Evolutionary conservation across 371 early-diverging fungal genomes (phyloP).

Genomic region (Rhizopus sp.): DNA sequence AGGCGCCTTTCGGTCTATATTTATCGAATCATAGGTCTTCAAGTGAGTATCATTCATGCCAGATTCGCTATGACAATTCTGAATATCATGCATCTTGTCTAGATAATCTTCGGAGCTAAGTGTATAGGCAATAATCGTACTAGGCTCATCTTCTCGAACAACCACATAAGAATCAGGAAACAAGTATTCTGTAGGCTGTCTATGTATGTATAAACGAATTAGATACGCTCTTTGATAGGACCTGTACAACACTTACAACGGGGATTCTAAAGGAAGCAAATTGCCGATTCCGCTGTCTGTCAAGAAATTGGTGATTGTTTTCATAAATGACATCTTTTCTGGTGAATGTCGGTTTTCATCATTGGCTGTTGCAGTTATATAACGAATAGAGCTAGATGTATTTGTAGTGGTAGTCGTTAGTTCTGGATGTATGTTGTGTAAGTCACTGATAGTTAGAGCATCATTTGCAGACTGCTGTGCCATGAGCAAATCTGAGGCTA

Average conservation of each 20-base stretch:
- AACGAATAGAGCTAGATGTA: conserved; percentile 6
- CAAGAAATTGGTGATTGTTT: conserved; percentile 78
- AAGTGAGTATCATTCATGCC: conserved; percentile 15
- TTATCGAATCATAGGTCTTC: no score
- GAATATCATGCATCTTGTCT: conserved; percentile 43
- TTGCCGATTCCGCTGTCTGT: conserved; percentile 63
- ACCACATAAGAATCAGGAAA: conserved; percentile 86
- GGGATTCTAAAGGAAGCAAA: conserved; percentile 72
- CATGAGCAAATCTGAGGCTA: conserved; percentile 35
- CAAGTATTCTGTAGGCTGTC: conserved; percentile 79
- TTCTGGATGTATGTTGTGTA: conserved; percentile 26
- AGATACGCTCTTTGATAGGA: not conserved
- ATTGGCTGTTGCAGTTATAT: conserved; percentile 2
- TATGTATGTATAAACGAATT: conserved; percentile 8
- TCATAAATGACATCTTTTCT: conserved; percentile 70
- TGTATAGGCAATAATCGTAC: conserved; percentile 92
- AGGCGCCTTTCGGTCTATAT: conserved; percentile 4
- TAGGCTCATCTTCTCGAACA: conserved; percentile 92
- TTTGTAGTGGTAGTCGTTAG: conserved; percentile 1
- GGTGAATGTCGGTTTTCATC: conserved; percentile 25
- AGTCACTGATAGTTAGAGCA: conserved; percentile 5
- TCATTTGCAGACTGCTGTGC: conserved; percentile 18
- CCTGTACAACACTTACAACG: conserved; percentile 56
- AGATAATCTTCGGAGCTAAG: conserved; percentile 60
- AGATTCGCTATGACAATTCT: conserved; percentile 25